Evolutionary conservation across 495 filamentous ascomycete species (phyloP), one percentile per base, ranked within the genome.

Genomic region (Mytilinidion resinicola): DNA sequence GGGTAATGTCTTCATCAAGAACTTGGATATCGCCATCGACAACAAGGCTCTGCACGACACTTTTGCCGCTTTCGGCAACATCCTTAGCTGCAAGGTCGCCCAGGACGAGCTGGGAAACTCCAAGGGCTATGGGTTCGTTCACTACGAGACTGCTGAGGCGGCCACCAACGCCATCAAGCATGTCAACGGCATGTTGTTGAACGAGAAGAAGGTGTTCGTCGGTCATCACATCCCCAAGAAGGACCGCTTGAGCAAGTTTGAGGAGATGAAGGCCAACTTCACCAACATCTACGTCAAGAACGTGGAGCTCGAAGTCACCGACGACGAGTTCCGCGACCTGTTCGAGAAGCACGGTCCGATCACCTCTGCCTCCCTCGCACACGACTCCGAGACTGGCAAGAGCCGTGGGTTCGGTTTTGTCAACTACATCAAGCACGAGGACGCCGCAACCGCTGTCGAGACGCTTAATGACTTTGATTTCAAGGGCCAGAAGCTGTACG

Each of bases 181-280:
- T 72, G 93, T 99, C 70, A 97, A 99, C 75, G 95, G 95, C 68
- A 99, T 99, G 93, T 76, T 99, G 69, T 77, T 99, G 69, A 97
- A 97, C 76, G 93, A 99, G 83, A 99, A 99, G 87, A 99, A 99
- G 83, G 93, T 99, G 51, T 99, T 91, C 67, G 93, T 99, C 64
- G 93, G 93, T 56, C 91, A 96, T 76, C 93, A 99, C 78, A 96
- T 99, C 73, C 93, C 93, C 66, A 96, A 96, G 87, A 99, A 99
- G 82, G 93, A 99, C 68, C 95, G 93, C 65, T 91, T 96, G 81
- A 96, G 90, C 89, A 99, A 99, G 80, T 97, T 96, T 71, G 93
- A 99, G 80, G 93, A 99, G 82, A 99, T 99, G 92, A 97, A 97
- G 85, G 93, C 95, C 73, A 97, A 99, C 82, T 99, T 95, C 81